A percentile compares a stretch with the other conserved stretches of the same genome.
phyloP scores from a whole-genome alignment of 192 early-diverging fungal species.

The Paraglomus occultum region DNA sequence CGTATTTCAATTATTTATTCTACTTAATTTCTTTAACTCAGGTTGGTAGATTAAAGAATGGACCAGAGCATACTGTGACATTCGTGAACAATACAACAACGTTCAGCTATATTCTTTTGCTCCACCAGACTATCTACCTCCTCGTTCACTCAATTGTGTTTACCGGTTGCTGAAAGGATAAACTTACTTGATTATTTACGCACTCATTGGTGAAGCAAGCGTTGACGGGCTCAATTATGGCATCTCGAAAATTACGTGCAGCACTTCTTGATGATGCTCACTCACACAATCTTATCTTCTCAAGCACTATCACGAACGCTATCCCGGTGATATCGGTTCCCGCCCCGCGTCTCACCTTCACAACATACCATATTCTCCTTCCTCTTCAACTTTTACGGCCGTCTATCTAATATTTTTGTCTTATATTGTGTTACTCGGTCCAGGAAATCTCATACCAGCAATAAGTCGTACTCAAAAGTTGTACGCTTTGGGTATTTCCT shows the following conservation, averaged over 20 bases:
- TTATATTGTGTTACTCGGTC: too few relatives aligned
- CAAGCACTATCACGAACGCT: too few relatives aligned
- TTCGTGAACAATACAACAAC: slow-evolving; percentile 1
- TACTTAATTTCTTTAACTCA: slow-evolving; percentile 3
- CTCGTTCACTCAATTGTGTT: slow-evolving; percentile 31
- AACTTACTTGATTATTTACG: slow-evolving; percentile 63
- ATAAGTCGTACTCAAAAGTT: too few relatives aligned
- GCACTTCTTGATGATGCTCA: slow-evolving; percentile 52
- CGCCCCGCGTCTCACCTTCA: slow-evolving; percentile 12
- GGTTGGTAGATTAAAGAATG: slow-evolving; percentile 28
- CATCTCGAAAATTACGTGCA: slow-evolving; percentile 58
- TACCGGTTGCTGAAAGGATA: slow-evolving; percentile 27
- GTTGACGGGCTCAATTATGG: slow-evolving; percentile 50
- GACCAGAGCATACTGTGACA: slow-evolving; percentile 12
- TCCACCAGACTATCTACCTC: not conserved
- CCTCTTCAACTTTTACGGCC: slow-evolving; percentile 55
- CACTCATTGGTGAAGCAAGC: slow-evolving; percentile 52
- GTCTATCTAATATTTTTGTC: too few relatives aligned
- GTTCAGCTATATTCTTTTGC: not conserved
- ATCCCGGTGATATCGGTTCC: slow-evolving; percentile 15
- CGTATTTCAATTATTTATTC: too few relatives aligned
- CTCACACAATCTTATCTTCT: too few relatives aligned
- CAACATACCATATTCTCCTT: slow-evolving; percentile 63
- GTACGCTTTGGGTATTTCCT: too few relatives aligned
- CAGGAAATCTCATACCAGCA: too few relatives aligned